These are phyloP conservation scores for Pinguiococcus pyrenoidosus DNA, from an alignment of 108 stramenopile genomes.

Conservation along the genomic window DNA sequence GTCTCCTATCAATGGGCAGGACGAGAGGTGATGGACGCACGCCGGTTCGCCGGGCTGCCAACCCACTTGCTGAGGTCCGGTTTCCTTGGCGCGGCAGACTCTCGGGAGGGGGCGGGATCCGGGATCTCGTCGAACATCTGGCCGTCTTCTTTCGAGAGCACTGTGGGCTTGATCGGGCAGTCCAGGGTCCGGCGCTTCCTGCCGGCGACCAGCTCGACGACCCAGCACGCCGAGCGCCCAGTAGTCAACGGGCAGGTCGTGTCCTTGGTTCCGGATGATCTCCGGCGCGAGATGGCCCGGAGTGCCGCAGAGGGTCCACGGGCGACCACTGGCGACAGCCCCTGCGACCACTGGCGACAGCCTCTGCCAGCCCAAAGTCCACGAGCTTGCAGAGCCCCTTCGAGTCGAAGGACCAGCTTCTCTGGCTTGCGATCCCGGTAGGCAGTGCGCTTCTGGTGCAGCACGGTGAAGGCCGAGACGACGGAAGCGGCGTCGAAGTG, in stretches of 20 bases:
- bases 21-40: no score
- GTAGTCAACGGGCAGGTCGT: slow-evolving; percentile 59
- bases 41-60: no score
- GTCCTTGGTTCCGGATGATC: slow-evolving; percentile 59
- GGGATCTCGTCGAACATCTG: no score
- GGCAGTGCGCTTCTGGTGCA: slow-evolving; percentile 49
- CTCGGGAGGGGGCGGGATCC: no score
- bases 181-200: no score
- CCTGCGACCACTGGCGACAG: slow-evolving; percentile 44
- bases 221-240: slow-evolving; percentile 71
- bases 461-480: slow-evolving; percentile 46
- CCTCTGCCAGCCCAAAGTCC: slow-evolving; percentile 66
- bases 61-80: no score
- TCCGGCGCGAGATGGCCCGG: slow-evolving; percentile 78
- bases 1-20: no score
- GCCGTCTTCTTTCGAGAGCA: no score
- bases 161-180: no score
- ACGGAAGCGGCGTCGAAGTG: slow-evolving; percentile 57
- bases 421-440: slow-evolving; percentile 21
- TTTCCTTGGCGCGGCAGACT: no score
- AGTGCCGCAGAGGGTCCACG: no score
- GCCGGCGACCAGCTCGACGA: slow-evolving; percentile 53
- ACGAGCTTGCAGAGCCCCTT: slow-evolving; percentile 52
- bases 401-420: slow-evolving; percentile 47
- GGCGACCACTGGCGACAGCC: no score